Conservation (phyloP, 2,329 filamentous ascomycete species). For the Truncatella angustata region DNA sequence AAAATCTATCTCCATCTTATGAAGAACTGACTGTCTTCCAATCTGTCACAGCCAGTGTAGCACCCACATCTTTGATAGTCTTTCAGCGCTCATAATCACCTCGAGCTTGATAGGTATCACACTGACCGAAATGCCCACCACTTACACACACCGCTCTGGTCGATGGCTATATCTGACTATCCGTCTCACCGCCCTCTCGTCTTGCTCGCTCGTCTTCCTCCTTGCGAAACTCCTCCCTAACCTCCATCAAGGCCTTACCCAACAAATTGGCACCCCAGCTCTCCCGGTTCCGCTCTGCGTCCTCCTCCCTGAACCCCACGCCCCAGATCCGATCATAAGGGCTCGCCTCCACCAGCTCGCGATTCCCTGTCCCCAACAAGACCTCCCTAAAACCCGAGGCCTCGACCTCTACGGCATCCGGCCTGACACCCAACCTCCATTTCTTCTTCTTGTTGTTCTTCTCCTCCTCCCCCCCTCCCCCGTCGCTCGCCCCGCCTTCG, state of each 20-base stretch:
- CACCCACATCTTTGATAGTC: too few species aligned
- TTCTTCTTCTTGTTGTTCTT: too few species aligned
- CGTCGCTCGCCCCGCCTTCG: neutral
- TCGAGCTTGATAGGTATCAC: too few species aligned
- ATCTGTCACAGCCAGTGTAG: too few species aligned
- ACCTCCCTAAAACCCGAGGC: constrained; percentile 40
- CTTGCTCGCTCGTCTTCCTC: constrained; percentile 28
- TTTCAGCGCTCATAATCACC: too few species aligned
- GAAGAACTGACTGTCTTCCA: too few species aligned
- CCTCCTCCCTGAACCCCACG: constrained; percentile 54
- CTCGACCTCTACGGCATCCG: constrained; percentile 23
- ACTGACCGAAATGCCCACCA: too few species aligned
- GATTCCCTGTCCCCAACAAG: constrained; percentile 57
- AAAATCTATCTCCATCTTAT: too few species aligned
- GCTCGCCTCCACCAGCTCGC: constrained; percentile 61
- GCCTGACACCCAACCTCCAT: constrained; percentile 15
- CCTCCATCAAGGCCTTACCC: constrained; percentile 60
- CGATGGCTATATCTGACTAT: too few species aligned
- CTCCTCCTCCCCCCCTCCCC: too few species aligned
- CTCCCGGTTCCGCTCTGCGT: constrained; percentile 44
- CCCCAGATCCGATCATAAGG: constrained; percentile 65
- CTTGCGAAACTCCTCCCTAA: constrained; percentile 49
- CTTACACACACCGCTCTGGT: too few species aligned
- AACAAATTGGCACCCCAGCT: constrained; percentile 65
- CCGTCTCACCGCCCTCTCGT: too few species aligned